Conservation (phyloP, 352 stramenopile genomes). For the Pythium apleroticum region DNA sequence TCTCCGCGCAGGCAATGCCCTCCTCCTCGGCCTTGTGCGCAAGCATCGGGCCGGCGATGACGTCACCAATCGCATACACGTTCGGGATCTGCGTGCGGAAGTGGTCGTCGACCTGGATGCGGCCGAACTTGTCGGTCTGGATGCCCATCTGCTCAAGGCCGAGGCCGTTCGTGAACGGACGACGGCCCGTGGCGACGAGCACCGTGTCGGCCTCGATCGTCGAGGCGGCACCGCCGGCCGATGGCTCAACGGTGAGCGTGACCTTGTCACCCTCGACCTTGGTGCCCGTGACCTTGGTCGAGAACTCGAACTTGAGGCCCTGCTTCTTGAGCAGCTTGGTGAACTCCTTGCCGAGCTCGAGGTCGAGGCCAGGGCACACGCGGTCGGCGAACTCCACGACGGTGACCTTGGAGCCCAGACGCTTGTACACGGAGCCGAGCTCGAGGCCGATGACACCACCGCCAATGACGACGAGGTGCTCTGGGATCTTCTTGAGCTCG, state of each 20-base stretch:
- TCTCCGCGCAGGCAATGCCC: constrained; percentile 97
- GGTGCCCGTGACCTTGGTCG: constrained; percentile 96
- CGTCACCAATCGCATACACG: constrained; percentile 98
- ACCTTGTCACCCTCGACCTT: constrained; percentile 92
- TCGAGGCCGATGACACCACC: constrained; percentile 98
- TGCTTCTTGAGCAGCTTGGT: constrained; percentile 98
- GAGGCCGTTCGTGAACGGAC: constrained; percentile 95
- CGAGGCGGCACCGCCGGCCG: constrained; percentile 46
- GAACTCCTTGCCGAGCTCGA: constrained; percentile 96
- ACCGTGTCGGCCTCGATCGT: constrained; percentile 82
- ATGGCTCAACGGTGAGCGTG: constrained; percentile 94
- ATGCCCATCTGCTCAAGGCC: constrained; percentile 97
- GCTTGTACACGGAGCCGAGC: constrained; percentile 98
- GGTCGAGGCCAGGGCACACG: constrained; percentile 92
- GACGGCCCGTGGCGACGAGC: constrained; percentile 89
- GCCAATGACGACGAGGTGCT: constrained; percentile 96
- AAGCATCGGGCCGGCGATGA: constrained; percentile 98
- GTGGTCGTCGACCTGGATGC: constrained; percentile 97
- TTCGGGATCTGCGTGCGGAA: constrained; percentile 94
- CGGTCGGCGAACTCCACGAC: constrained; percentile 98
- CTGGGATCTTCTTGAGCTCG: constrained; percentile 91
- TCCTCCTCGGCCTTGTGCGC: constrained; percentile 99
- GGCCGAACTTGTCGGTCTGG: constrained; percentile 95
- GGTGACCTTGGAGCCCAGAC: constrained; percentile 94
- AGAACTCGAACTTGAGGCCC: constrained; percentile 97